Evolutionary conservation across 257 asterid species (phyloP).

Genomic region (Solanum pennellii): DNA sequence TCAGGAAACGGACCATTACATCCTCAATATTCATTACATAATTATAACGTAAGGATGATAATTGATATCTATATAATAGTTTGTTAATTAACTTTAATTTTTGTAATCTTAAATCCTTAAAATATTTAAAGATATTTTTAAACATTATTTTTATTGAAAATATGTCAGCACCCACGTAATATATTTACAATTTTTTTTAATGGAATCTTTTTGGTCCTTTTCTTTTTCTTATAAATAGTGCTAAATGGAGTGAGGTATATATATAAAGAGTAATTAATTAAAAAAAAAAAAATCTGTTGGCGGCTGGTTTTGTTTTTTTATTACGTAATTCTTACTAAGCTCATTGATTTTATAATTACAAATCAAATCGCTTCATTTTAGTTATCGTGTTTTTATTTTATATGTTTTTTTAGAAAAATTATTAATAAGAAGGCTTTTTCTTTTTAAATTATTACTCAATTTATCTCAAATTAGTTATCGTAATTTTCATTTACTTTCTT

Average conservation of each 20-base stretch:
- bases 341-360: background rate
- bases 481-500: background rate
- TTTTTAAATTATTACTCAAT: no score
- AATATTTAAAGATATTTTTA: background rate
- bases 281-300: background rate
- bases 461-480: background rate
- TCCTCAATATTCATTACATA: background rate
- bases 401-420: fast-evolving
- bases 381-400: no score
- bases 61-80: background rate
- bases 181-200: background rate
- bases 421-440: no score
- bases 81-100: background rate
- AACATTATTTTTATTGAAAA: background rate
- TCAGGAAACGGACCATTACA: background rate
- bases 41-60: background rate
- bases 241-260: background rate
- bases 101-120: background rate
- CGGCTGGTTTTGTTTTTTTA: background rate
- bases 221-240: background rate
- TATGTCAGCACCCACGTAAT: background rate
- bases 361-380: no score
- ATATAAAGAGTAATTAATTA: background rate
- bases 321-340: background rate
- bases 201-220: background rate